phyloP scores from a whole-genome alignment of 139 green algal genomes.

The Chloropicon primus region DNA sequence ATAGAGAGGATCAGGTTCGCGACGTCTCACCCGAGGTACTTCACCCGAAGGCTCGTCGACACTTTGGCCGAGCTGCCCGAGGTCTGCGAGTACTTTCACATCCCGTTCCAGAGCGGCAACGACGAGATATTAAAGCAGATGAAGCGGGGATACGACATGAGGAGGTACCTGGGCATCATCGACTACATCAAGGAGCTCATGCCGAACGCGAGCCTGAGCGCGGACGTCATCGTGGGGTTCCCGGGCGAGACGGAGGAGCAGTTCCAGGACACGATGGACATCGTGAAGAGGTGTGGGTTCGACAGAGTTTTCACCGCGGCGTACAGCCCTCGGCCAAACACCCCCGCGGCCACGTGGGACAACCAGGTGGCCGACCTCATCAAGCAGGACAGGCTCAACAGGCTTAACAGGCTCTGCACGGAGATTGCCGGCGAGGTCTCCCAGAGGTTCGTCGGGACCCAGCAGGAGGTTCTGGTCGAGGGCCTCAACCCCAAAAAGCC shows the following conservation, averaged over 20 bases:
- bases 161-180: constrained; percentile 78
- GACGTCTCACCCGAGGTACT: constrained; percentile 82
- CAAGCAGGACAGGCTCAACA: constrained; percentile 84
- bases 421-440: constrained; percentile 63
- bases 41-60: constrained; percentile 74
- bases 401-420: constrained; percentile 64
- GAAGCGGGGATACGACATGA: constrained; percentile 75
- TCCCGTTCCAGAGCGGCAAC: constrained; percentile 90
- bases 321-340: constrained; percentile 67
- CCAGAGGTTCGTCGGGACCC: constrained; percentile 61
- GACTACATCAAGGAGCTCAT: constrained; percentile 87
- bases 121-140: constrained; percentile 83
- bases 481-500: constrained; percentile 57
- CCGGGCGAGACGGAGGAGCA: constrained; percentile 76
- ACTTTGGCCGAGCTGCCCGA: constrained; percentile 84
- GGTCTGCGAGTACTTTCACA: constrained; percentile 97
- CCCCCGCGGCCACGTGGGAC: constrained; percentile 54
- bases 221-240: constrained; percentile 94
- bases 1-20: constrained; percentile 92
- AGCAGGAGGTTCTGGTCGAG: constrained; percentile 78
- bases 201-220: constrained; percentile 79
- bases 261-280: constrained; percentile 63
- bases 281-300: constrained; percentile 77
- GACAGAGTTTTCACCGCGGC: constrained; percentile 92
- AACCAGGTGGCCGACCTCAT: constrained; percentile 74